Base-by-base conservation (phyloP, 495 filamentous ascomycete species). In the Hypoxylon crocopeplum region DNA sequence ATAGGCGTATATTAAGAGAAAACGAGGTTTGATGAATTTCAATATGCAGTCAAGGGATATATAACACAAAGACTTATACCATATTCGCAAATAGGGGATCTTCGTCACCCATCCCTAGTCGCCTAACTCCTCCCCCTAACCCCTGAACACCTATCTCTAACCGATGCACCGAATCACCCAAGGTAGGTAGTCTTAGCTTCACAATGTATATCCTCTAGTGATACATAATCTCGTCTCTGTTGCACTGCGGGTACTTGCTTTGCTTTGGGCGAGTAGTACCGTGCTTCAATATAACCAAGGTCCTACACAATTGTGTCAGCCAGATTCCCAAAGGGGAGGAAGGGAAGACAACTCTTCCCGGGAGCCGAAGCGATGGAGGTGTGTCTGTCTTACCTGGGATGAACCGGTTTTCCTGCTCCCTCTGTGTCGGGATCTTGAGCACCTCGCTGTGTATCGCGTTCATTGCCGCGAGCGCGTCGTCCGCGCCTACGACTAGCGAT, bases 391-490 rank as follows among this genome's bases (percentile, higher is more conserved):
- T 68, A 68, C 69, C 61, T 47, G 59, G 64, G 27, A 67, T 61
- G 39, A 72, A 72, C 17, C 54, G 58, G 41, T 69, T 70, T 46
- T 72, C 69, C 40, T 70, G 65, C 16, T 68, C 65, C 47, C 54
- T 47, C 7, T 60, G 65, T 4, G 69, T 69, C 41, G 74, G 72
- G 16, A 77, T 77, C 39, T 72, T 70, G 20, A 77, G 64, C 8
- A 77, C 74, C n/a, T 77, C 66, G 37, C 64, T 59, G 29, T 77
- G 74, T 30, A 77, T 71, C 7, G 69, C 70, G 48, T 75, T 70
- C 50, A 72, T 71, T 7, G 74, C 74, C n/a, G 67, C 52, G 13
- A 70, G 57, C 0, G 72, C 72, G 54, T 77, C 67, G 29, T 72
- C 62, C 0, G 70, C 68, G 25, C 65, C 60, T 0, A 77, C 71